Evolutionary conservation across 805 yeast genomes (phyloP).

Genomic region (Teunomyces panamensis): DNA sequence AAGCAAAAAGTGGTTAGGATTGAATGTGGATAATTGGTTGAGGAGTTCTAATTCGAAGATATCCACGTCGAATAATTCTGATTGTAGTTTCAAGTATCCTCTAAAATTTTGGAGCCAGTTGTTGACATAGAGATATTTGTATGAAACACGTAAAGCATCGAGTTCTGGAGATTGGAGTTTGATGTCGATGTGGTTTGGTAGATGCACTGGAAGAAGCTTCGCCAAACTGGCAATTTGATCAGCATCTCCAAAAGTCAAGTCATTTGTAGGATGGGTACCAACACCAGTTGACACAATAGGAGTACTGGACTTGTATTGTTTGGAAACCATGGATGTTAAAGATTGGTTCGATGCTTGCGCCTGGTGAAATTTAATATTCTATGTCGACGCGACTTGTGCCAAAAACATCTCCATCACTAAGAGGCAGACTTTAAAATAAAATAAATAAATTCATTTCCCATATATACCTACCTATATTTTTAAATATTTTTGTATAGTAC

Average conservation of each 20-base stretch:
- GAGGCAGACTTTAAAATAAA: background rate
- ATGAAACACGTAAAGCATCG: constrained; percentile 12
- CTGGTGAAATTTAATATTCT: background rate
- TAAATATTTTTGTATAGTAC: constrained; percentile 1
- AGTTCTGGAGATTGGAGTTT: constrained; percentile 8
- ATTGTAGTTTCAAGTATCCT: constrained; percentile 46
- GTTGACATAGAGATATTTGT: constrained; percentile 26
- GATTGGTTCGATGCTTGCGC: background rate
- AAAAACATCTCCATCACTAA: background rate
- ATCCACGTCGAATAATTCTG: constrained; percentile 56
- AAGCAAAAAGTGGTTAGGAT: constrained; percentile 4
- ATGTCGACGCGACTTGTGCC: background rate
- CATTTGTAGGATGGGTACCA: constrained; percentile 1
- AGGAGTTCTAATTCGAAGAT: constrained; percentile 61
- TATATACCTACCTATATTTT: background rate
- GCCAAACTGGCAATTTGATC: constrained; percentile 11
- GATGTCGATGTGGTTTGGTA: constrained; percentile 9
- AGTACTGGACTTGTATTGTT: constrained; percentile 6
- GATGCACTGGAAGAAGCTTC: constrained; percentile 10
- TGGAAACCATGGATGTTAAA: constrained; percentile 6
- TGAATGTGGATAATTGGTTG: constrained; percentile 13
- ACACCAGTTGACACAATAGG: background rate
- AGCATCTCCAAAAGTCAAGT: constrained; percentile 8
- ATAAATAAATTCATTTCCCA: background rate
- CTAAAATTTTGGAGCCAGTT: constrained; percentile 59